A percentile compares a stretch with the other conserved stretches of the same genome.
These are phyloP conservation scores for Biscutella laevigata DNA, from an alignment of 441 rosid genomes.

Conservation along the genomic window DNA sequence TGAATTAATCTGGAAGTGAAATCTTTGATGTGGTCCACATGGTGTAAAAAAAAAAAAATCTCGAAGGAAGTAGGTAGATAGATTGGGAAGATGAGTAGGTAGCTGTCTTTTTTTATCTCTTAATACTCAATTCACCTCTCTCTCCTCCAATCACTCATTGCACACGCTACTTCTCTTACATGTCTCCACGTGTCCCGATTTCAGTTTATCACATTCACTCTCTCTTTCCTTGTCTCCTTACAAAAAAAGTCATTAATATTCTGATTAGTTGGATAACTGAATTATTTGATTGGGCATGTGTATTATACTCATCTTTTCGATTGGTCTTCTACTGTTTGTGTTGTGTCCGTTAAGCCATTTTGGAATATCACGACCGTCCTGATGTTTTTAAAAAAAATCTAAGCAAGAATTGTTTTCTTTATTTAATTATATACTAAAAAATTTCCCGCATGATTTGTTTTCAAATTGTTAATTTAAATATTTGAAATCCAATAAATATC, in stretches of 20 bases:
- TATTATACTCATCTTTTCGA: too few relatives aligned
- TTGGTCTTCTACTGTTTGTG: slow-evolving; percentile 11
- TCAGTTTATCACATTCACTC: not conserved
- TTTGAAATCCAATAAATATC: too few relatives aligned
- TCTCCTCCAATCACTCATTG: slow-evolving; percentile 23
- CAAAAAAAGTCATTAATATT: not conserved
- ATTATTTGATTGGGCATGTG: slow-evolving; percentile 25
- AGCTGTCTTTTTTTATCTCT: slow-evolving; percentile 24
- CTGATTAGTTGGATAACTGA: slow-evolving; percentile 26
- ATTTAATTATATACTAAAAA: too few relatives aligned
- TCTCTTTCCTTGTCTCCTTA: not conserved
- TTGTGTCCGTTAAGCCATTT: slow-evolving; percentile 14
- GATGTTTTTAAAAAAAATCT: too few relatives aligned
- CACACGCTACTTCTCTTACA: slow-evolving; percentile 27
- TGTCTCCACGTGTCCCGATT: slow-evolving; percentile 20
- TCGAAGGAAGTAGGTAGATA: slow-evolving; percentile 30
- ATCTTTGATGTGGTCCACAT: too few relatives aligned
- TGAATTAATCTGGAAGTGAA: too few relatives aligned
- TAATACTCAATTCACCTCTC: slow-evolving; percentile 21
- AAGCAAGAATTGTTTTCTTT: too few relatives aligned
- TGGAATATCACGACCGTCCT: not conserved
- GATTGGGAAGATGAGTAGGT: slow-evolving; percentile 32
- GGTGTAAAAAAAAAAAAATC: too few relatives aligned
- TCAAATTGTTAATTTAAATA: too few relatives aligned
- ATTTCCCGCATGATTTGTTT: too few relatives aligned